Evolutionary conservation across 495 filamentous ascomycete species (phyloP).

Genomic region (Aspergillus sclerotiicarbonarius): DNA sequence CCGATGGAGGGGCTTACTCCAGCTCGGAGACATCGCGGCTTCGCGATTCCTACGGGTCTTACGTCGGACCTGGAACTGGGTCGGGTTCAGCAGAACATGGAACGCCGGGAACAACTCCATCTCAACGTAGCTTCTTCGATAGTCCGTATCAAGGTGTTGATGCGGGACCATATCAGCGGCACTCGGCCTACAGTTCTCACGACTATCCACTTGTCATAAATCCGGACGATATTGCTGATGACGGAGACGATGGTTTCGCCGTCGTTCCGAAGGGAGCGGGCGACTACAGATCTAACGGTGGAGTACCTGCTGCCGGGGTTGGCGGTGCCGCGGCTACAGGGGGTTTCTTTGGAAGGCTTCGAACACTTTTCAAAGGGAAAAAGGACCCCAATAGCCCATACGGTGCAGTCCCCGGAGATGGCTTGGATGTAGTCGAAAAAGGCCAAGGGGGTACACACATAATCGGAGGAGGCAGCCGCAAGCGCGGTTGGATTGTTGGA

Average conservation of each 20-base stretch:
- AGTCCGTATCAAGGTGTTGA: slow-evolving; percentile 31
- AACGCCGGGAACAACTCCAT: slow-evolving; percentile 30
- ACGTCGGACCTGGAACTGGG: slow-evolving; percentile 33
- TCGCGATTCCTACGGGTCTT: slow-evolving; percentile 40
- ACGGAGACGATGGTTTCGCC: slow-evolving; percentile 76
- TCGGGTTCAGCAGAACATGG: slow-evolving; percentile 38
- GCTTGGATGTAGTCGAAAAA: slow-evolving; percentile 23
- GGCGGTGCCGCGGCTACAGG: slow-evolving; percentile 55
- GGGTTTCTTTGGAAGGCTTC: slow-evolving; percentile 32
- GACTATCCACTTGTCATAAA: slow-evolving; percentile 59
- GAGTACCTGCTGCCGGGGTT: slow-evolving; percentile 44
- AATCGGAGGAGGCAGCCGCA: slow-evolving; percentile 62
- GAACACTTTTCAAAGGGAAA: slow-evolving; percentile 31
- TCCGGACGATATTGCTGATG: slow-evolving; percentile 77
- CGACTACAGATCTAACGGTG: slow-evolving; percentile 37
- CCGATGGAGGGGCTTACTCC: slow-evolving; percentile 16
- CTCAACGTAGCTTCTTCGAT: slow-evolving; percentile 32
- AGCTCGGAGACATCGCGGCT: slow-evolving; percentile 30
- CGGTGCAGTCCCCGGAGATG: slow-evolving; percentile 51
- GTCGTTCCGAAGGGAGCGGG: slow-evolving; percentile 30
- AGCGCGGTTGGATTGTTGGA: slow-evolving; percentile 67
- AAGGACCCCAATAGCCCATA: slow-evolving; percentile 45
- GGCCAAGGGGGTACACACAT: slow-evolving; percentile 50
- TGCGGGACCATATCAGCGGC: slow-evolving; percentile 55
- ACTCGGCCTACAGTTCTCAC: slow-evolving; percentile 57